Percentiles rank a stretch among this genome's conserved stretches.
Evolutionary conservation across 2,329 filamentous ascomycete species (phyloP).

Genomic region (Biscogniauxia mediterranea): DNA sequence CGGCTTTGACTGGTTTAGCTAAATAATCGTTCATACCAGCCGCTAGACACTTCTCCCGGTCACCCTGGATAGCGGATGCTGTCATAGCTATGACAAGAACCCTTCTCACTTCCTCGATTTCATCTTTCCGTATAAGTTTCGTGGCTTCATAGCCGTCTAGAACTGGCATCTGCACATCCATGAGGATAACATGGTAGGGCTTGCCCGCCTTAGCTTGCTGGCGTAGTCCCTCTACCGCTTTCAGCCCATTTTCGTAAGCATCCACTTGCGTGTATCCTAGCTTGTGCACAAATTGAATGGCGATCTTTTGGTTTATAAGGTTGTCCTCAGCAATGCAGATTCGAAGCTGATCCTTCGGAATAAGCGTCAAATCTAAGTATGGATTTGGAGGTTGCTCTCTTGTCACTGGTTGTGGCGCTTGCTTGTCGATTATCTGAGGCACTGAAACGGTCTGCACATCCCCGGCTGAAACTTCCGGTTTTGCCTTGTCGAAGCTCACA

Average conservation of each 20-base stretch:
- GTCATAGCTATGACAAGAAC: constrained; percentile 98
- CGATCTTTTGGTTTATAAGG: constrained; percentile 90
- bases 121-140: constrained; percentile 74
- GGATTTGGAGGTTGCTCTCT: constrained; percentile 41
- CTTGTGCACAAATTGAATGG: constrained; percentile 83
- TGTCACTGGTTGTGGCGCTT: constrained; percentile 36
- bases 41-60: constrained; percentile 91
- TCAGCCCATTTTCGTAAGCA: constrained; percentile 85
- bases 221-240: constrained; percentile 83
- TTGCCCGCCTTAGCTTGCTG: constrained; percentile 66
- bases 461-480: constrained; percentile 56
- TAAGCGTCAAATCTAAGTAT: constrained; percentile 65
- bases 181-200: constrained; percentile 87
- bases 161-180: constrained; percentile 96
- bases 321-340: constrained; percentile 97
- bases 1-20: constrained; percentile 89
- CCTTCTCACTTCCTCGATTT: constrained; percentile 72
- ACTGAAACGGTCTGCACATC: constrained; percentile 44
- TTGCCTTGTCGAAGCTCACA: constrained; percentile 81
- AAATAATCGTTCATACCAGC: constrained; percentile 98
- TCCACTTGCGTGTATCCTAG: constrained; percentile 80
- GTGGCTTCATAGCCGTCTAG: constrained; percentile 92
- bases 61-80: constrained; percentile 88
- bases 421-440: constrained; percentile 42
- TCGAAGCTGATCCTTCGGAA: constrained; percentile 75